Evolutionary conservation across 805 yeast species (phyloP).

Genomic region (Teunomyces aglyptinius): DNA sequence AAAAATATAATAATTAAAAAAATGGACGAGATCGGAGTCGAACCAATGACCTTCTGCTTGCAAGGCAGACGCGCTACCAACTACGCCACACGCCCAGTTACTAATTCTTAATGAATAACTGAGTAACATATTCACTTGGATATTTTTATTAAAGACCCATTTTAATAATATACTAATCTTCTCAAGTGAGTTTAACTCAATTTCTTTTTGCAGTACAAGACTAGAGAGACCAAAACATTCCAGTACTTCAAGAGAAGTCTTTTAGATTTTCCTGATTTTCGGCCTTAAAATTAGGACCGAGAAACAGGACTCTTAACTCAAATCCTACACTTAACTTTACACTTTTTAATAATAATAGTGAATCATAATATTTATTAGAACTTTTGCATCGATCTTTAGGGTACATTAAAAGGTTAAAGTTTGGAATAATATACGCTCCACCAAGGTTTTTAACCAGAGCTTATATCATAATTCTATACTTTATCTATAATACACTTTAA

Average conservation of each 20-base stretch:
- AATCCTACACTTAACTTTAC: too few relatives aligned
- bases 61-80: slow-evolving; percentile 82
- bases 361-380: too few relatives aligned
- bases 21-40: slow-evolving; percentile 74
- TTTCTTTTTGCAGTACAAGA: not conserved
- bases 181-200: not conserved
- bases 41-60: slow-evolving; percentile 77
- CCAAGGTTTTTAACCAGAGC: not conserved
- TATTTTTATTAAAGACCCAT: too few relatives aligned
- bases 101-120: not conserved
- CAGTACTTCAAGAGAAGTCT: too few relatives aligned
- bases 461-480: not conserved
- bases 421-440: not conserved
- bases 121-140: not conserved
- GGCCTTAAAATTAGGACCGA: too few relatives aligned
- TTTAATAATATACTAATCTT: too few relatives aligned
- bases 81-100: slow-evolving; percentile 72
- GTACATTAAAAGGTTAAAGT: not conserved
- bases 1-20: slow-evolving; percentile 23
- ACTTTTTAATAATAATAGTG: too few relatives aligned
- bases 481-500: not conserved
- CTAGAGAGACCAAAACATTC: too few relatives aligned
- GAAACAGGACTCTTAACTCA: too few relatives aligned
- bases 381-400: not conserved
- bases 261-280: too few relatives aligned